These are phyloP conservation scores for Colletotrichum brevisporum DNA, from an alignment of 2,329 filamentous ascomycete species.

Conservation along the genomic window DNA sequence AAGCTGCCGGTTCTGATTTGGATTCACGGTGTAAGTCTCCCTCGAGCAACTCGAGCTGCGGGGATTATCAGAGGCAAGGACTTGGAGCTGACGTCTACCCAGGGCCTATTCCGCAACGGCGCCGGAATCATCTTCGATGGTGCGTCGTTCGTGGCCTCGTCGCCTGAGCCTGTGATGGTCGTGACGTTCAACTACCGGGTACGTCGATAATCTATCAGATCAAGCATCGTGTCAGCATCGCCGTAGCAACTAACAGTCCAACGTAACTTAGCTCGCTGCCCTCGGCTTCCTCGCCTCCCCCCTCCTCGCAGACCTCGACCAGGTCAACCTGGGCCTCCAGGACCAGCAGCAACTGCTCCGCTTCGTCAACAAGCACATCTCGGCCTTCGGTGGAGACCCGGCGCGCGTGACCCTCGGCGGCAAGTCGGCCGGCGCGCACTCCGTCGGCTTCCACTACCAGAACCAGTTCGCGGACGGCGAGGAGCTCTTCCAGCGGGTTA, in stretches of 20 bases:
- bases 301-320: conserved; percentile 50
- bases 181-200: conserved; percentile 49
- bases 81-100: background rate
- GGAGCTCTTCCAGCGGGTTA: conserved; percentile 51
- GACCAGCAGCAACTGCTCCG: conserved; percentile 66
- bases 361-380: conserved; percentile 68
- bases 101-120: conserved; percentile 26
- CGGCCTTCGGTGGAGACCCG: conserved; percentile 67
- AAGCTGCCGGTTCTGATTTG: conserved; percentile 42
- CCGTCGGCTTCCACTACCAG: conserved; percentile 55
- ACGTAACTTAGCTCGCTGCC: conserved; percentile 7
- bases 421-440: conserved; percentile 65
- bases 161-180: conserved; percentile 45
- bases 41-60: no score
- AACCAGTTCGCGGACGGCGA: conserved; percentile 51
- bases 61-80: no score
- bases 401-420: conserved; percentile 67
- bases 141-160: conserved; percentile 45
- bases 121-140: conserved; percentile 39
- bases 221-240: background rate
- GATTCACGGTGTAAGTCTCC: conserved; percentile 36
- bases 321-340: conserved; percentile 66
- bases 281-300: conserved; percentile 61
- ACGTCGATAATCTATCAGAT: background rate
- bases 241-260: no score